These are phyloP conservation scores for Arabis hirsuta DNA, from an alignment of 345 rosid genomes.

Conservation along the genomic window DNA sequence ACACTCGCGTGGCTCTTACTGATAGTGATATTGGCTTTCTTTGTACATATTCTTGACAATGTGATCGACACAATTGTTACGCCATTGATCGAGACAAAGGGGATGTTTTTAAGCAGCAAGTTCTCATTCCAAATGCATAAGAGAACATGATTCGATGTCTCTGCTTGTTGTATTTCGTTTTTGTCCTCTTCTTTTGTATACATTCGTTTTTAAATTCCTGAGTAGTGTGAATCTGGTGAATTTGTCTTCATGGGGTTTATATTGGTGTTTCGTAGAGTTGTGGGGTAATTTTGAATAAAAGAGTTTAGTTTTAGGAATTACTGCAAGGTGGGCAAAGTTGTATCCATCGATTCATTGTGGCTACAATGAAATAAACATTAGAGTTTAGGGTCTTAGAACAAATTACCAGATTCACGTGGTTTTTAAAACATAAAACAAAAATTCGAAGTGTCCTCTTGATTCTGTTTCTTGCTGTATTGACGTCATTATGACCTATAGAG, in stretches of 20 bases:
- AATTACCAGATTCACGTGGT: too few relatives aligned
- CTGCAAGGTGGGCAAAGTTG: slow-evolving; percentile 1
- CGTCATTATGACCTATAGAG: too few relatives aligned
- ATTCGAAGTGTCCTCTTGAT: too few relatives aligned
- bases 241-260: slow-evolving; percentile 17
- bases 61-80: slow-evolving; percentile 87
- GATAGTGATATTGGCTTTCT: slow-evolving; percentile 61
- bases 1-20: slow-evolving; percentile 67
- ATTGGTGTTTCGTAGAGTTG: slow-evolving; percentile 13
- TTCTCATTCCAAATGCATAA: slow-evolving; percentile 54
- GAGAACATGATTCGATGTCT: slow-evolving; percentile 6
- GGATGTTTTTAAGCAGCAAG: slow-evolving; percentile 83
- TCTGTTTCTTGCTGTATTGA: too few relatives aligned
- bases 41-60: slow-evolving; percentile 79
- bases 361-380: neutral
- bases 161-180: slow-evolving; percentile 26
- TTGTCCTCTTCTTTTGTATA: too few relatives aligned
- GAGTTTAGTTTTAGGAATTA: neutral
- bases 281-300: slow-evolving; percentile 20
- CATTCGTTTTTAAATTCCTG: slow-evolving; percentile 34
- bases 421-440: too few relatives aligned
- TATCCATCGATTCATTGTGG: neutral
- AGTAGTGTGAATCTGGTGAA: slow-evolving; percentile 33
- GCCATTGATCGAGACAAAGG: slow-evolving; percentile 85
- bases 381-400: neutral